A percentile compares a stretch with the other conserved stretches of the same genome.
Conservation (phyloP, 192 early-diverging fungal species). For the Podila minutissima region DNA sequence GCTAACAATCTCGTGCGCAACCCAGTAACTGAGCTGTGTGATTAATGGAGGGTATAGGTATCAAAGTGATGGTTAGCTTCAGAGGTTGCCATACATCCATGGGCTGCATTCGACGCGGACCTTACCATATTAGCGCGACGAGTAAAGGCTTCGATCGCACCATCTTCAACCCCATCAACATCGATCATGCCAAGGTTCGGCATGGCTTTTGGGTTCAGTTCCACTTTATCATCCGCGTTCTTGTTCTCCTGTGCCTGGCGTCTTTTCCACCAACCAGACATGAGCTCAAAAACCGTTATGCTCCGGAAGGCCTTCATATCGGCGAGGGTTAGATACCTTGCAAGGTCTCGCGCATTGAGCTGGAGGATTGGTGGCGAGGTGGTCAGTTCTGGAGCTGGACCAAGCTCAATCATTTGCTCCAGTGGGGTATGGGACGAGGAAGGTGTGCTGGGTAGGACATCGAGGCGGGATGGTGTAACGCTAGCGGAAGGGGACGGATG, state of each 20-base stretch:
- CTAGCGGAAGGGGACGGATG: neutral
- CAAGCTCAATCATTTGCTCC: slow-evolving; percentile 17
- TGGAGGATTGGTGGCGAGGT: slow-evolving; percentile 41
- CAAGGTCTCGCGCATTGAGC: slow-evolving; percentile 58
- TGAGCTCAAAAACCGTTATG: slow-evolving; percentile 52
- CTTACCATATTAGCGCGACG: slow-evolving; percentile 64
- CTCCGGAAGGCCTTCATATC: slow-evolving; percentile 52
- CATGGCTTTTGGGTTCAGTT: neutral
- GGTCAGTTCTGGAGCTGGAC: slow-evolving; percentile 27
- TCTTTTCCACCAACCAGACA: slow-evolving; percentile 51
- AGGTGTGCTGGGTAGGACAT: neutral
- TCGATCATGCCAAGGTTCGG: slow-evolving; percentile 6
- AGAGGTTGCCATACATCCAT: neutral
- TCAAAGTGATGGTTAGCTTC: neutral
- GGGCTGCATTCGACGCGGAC: neutral
- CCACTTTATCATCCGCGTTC: neutral
- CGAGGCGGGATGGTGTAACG: neutral
- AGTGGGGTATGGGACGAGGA: neutral
- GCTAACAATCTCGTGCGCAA: slow-evolving; percentile 64
- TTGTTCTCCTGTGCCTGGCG: slow-evolving; percentile 31
- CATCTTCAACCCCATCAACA: slow-evolving; percentile 15
- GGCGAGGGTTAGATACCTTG: slow-evolving; percentile 58
- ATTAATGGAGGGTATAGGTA: neutral
- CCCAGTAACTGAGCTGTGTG: slow-evolving; percentile 64
- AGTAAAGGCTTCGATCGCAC: slow-evolving; percentile 64